Evolutionary conservation across 2,329 filamentous ascomycete genomes (phyloP), one percentile per base, ranked within the genome.

Genomic region (Penicillium rolfsii): DNA sequence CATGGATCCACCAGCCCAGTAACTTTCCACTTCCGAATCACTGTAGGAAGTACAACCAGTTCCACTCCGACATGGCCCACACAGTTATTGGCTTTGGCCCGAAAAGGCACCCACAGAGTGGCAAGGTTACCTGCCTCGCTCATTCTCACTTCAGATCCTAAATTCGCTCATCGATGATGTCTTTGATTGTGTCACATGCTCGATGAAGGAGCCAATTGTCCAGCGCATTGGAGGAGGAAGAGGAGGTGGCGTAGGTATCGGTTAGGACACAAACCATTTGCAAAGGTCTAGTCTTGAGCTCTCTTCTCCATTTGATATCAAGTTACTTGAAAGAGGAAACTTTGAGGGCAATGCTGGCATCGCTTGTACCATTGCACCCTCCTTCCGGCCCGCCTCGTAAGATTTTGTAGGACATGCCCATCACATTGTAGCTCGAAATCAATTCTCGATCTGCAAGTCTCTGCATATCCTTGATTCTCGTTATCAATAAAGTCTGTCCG

Each of bases 41-140:
- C 26, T 52, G 71, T 76, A 63, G 76, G 73, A 52, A 76, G 58
- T 19, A 75, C 54, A 54, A 76, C 75, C 40, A 75, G 61, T 54
- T 75, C 71, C 5, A 75, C 71, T 1, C 74, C 74, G n/a, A 76
- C 74, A 66, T 75, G 74, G 43, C 76, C 67, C 58, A 76, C 70
- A 5, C 72, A 63, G 1, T 73, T 74, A 52, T 76, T 75, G 11
- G 75, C 64, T 61, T 74, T 75, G 33, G 71, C 70, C 54, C 73
- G 65, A 52, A 76, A 76, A 12, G 74, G 73, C 8, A 73, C 74
- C 74, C 73, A 76, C 30, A 75, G 73, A 6, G 71, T 67, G 12
- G 73, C 73, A 30, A 76, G 53, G 61, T 71, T 71, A 8, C 71
- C 71, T 2, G 53, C 54, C 43, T 69, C 71, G 14, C 73, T 66